phyloP scores from a whole-genome alignment of 2,329 filamentous ascomycete genomes.

The Aspergillus sp. region DNA sequence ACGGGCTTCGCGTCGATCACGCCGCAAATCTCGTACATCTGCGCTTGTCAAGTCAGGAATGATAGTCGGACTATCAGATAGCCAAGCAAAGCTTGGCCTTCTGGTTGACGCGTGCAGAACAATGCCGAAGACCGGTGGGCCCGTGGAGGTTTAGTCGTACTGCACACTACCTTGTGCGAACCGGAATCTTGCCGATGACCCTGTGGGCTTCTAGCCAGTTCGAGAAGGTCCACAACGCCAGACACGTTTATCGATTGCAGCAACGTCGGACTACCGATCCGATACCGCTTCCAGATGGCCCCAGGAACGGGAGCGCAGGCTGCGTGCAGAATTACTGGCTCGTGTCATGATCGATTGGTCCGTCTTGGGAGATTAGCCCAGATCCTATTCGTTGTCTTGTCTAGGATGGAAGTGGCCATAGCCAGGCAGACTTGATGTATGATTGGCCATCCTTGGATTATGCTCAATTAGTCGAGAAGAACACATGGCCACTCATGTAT shows the following conservation, averaged over 20 bases:
- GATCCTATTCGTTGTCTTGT: background rate
- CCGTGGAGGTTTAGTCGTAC: background rate
- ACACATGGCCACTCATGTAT: background rate
- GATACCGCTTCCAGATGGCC: background rate
- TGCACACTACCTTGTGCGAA: background rate
- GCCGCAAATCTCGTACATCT: background rate
- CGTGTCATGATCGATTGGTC: background rate
- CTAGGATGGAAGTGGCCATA: background rate
- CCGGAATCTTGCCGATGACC: background rate
- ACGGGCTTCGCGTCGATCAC: background rate
- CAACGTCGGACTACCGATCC: conserved; percentile 3
- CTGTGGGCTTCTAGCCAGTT: conserved; percentile 4
- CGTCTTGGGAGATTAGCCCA: background rate
- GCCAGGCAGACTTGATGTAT: background rate
- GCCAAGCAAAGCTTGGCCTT: background rate
- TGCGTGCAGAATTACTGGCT: background rate
- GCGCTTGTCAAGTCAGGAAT: background rate
- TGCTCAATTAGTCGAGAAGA: background rate
- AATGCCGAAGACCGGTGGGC: background rate
- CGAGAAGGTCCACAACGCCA: conserved; percentile 1
- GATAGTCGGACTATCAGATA: background rate
- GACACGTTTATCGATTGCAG: background rate
- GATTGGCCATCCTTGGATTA: background rate
- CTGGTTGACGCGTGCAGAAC: background rate
- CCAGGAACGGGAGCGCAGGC: background rate